Conservation (phyloP, 768 basidiomycete species). For the Russula sp. region DNA sequence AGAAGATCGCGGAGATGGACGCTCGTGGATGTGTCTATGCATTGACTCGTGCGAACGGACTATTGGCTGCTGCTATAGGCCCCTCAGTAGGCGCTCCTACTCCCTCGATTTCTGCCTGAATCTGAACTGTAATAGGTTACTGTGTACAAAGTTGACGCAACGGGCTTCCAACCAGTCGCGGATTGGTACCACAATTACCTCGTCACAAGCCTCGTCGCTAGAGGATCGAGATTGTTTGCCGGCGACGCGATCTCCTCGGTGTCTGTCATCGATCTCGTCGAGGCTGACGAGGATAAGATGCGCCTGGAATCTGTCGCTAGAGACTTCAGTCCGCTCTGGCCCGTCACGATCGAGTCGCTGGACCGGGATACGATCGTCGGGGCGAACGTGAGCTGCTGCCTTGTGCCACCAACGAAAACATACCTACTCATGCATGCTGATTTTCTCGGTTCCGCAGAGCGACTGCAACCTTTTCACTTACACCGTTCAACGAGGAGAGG, state of each 20-base stretch:
- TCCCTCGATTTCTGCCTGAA: background rate
- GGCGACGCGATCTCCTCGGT: slow-evolving; percentile 81
- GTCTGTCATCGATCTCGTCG: slow-evolving; percentile 51
- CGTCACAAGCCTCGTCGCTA: slow-evolving; percentile 58
- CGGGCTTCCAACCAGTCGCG: slow-evolving; percentile 40
- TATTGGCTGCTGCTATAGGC: slow-evolving; percentile 67
- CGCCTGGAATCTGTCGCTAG: slow-evolving; percentile 46
- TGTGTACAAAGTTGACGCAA: slow-evolving; percentile 38
- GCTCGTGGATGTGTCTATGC: slow-evolving; percentile 68
- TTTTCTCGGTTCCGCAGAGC: slow-evolving; percentile 36
- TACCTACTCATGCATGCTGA: background rate
- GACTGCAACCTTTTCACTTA: slow-evolving; percentile 65
- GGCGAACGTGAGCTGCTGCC: slow-evolving; percentile 57
- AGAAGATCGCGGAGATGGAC: slow-evolving; percentile 38
- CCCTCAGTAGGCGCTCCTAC: slow-evolving; percentile 49
- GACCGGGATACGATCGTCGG: slow-evolving; percentile 55
- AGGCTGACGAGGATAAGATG: slow-evolving; percentile 35
- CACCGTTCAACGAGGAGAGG: slow-evolving; percentile 40
- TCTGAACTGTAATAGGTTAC: slow-evolving; percentile 23
- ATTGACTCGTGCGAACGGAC: slow-evolving; percentile 41
- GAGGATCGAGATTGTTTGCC: slow-evolving; percentile 51
- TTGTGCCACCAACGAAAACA: slow-evolving; percentile 6
- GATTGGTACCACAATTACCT: slow-evolving; percentile 83
- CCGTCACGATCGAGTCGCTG: slow-evolving; percentile 56
- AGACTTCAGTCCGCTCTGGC: slow-evolving; percentile 74